Percentiles rank a stretch among this genome's conserved stretches.
Evolutionary conservation across 805 yeast species (phyloP).

Genomic region (Nakazawaea molendinolei): DNA sequence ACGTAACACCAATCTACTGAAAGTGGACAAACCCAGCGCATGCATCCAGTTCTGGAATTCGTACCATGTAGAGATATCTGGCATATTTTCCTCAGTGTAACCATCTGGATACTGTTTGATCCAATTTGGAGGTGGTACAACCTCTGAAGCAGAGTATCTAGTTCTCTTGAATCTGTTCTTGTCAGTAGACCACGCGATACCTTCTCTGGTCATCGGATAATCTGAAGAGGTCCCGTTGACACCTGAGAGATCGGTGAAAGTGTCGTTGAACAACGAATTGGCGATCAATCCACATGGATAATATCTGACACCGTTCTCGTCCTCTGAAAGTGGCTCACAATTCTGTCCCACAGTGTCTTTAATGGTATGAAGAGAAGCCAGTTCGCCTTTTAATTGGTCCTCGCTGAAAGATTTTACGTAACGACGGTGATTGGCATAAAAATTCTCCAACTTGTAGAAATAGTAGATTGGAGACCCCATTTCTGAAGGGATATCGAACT

Average conservation of each 20-base stretch:
- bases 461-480: constrained; percentile 69
- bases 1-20: constrained; percentile 59
- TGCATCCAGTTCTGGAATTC: constrained; percentile 85
- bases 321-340: constrained; percentile 59
- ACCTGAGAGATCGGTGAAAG: constrained; percentile 45
- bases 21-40: constrained; percentile 65
- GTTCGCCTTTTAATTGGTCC: constrained; percentile 73
- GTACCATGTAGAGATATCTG: constrained; percentile 61
- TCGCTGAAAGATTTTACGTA: constrained; percentile 84
- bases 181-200: constrained; percentile 71
- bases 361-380: constrained; percentile 45
- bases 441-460: constrained; percentile 80
- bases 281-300: constrained; percentile 87
- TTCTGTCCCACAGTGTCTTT: constrained; percentile 46
- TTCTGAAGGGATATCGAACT: constrained; percentile 68
- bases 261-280: constrained; percentile 73
- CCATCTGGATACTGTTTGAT: constrained; percentile 63
- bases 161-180: constrained; percentile 59
- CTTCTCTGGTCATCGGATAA: constrained; percentile 39
- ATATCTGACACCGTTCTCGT: constrained; percentile 41
- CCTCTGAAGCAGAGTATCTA: constrained; percentile 46
- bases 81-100: constrained; percentile 61
- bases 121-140: constrained; percentile 87
- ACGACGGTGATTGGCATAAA: constrained; percentile 90
- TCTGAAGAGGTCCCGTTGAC: constrained; percentile 38